Conservation (phyloP, 2,329 filamentous ascomycete genomes). For the Thelonectria blattea region DNA sequence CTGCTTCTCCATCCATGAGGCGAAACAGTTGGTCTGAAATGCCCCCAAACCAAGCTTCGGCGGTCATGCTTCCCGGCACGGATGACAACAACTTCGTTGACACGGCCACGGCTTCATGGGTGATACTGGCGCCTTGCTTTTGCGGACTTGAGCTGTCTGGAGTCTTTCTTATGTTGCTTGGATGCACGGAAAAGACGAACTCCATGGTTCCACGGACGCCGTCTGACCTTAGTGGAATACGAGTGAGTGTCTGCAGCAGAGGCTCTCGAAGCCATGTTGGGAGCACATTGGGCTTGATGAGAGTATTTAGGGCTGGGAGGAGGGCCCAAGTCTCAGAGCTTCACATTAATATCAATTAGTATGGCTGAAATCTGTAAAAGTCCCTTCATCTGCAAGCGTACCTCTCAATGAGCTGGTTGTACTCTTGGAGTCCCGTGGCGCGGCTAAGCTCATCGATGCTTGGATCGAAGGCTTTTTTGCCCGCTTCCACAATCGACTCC, state of each 20-base stretch:
- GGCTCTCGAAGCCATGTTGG: conserved; percentile 65
- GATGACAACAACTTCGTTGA: conserved; percentile 66
- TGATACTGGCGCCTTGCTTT: conserved; percentile 67
- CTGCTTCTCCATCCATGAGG: conserved; percentile 63
- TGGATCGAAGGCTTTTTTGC: conserved; percentile 58
- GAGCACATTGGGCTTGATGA: conserved; percentile 66
- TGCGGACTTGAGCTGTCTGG: conserved; percentile 53
- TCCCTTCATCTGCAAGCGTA: conserved; percentile 37
- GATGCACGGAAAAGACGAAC: conserved; percentile 73
- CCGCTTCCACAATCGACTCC: conserved; percentile 47
- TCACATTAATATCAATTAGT: conserved; percentile 16
- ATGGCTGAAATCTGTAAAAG: neutral
- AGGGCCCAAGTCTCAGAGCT: conserved; percentile 56
- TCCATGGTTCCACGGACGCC: conserved; percentile 73
- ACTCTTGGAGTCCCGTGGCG: conserved; percentile 46
- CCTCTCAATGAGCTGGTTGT: conserved; percentile 57
- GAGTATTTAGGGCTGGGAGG: conserved; percentile 65
- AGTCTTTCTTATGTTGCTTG: conserved; percentile 52
- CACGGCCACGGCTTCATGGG: conserved; percentile 70
- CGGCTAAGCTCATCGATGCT: conserved; percentile 42
- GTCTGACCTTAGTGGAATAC: conserved; percentile 64
- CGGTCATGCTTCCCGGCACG: conserved; percentile 59
- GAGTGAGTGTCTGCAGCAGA: conserved; percentile 63
- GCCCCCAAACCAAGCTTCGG: conserved; percentile 64
- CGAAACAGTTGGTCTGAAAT: conserved; percentile 66